phyloP scores from a whole-genome alignment of 2,329 filamentous ascomycete genomes.

The Aurifilum marmelostoma region DNA sequence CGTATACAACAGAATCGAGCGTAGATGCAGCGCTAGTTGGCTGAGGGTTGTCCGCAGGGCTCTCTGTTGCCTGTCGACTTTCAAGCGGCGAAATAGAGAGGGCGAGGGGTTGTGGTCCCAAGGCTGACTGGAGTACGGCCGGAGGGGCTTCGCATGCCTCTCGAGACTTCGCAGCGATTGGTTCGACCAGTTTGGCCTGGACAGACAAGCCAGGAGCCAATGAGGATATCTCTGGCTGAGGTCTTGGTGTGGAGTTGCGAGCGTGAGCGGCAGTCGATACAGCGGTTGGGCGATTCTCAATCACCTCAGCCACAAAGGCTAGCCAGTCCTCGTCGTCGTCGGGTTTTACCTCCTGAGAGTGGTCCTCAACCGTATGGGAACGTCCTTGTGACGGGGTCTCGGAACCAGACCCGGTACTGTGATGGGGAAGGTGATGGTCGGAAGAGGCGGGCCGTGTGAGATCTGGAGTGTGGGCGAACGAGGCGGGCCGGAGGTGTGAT shows the following conservation, averaged over 20 bases:
- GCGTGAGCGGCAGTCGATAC: neutral
- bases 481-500: neutral
- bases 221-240: neutral
- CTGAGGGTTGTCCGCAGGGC: neutral
- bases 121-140: neutral
- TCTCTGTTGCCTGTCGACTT: neutral
- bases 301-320: neutral
- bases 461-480: neutral
- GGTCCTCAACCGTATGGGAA: neutral
- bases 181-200: neutral
- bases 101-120: neutral
- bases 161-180: too few relatives aligned
- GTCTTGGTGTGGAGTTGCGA: neutral
- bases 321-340: constrained; percentile 7
- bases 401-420: neutral
- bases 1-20: neutral
- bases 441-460: neutral
- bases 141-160: too few relatives aligned
- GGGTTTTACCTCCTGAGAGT: neutral
- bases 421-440: too few relatives aligned
- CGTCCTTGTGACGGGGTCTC: neutral
- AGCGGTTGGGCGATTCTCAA: neutral
- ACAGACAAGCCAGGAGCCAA: neutral
- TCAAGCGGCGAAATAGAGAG: neutral
- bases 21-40: neutral